Evolutionary conservation across 2,329 filamentous ascomycete genomes (phyloP).

Genomic region (Aspergillus jensenii): DNA sequence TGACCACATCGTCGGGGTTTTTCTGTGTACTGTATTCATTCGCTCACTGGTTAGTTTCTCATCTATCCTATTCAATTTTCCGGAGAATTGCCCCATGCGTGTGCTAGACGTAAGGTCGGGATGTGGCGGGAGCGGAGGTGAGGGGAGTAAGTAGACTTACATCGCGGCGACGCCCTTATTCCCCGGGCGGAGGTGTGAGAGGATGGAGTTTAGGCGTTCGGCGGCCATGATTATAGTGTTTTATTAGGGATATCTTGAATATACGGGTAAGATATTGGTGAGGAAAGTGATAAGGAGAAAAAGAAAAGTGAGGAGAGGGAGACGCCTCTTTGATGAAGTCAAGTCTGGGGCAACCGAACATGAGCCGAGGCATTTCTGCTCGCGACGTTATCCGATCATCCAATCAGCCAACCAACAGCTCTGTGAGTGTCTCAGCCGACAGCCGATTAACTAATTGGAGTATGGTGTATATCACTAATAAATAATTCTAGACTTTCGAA

Average conservation of each 20-base stretch:
- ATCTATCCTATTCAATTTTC: too few relatives aligned
- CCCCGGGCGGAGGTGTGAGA: slow-evolving; percentile 73
- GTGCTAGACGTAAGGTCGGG: too few relatives aligned
- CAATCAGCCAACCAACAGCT: background rate
- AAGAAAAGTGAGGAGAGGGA: slow-evolving; percentile 1
- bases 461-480: background rate
- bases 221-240: slow-evolving; percentile 63
- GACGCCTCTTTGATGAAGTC: slow-evolving; percentile 2
- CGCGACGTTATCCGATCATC: slow-evolving; percentile 5
- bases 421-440: background rate
- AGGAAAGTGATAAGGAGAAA: background rate
- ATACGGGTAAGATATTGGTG: background rate
- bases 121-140: too few relatives aligned
- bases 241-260: background rate
- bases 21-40: slow-evolving; percentile 68
- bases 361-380: slow-evolving; percentile 15
- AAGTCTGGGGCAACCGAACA: slow-evolving; percentile 6
- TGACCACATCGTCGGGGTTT: slow-evolving; percentile 94
- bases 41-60: too few relatives aligned
- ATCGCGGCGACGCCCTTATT: slow-evolving; percentile 71
- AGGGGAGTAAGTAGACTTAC: slow-evolving; percentile 56
- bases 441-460: background rate
- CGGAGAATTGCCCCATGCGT: too few relatives aligned
- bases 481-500: background rate
- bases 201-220: slow-evolving; percentile 82